Evolutionary conservation across 257 asterid genomes (phyloP), one percentile per base, ranked within the genome.

Genomic region (Eucommia ulmoides): DNA sequence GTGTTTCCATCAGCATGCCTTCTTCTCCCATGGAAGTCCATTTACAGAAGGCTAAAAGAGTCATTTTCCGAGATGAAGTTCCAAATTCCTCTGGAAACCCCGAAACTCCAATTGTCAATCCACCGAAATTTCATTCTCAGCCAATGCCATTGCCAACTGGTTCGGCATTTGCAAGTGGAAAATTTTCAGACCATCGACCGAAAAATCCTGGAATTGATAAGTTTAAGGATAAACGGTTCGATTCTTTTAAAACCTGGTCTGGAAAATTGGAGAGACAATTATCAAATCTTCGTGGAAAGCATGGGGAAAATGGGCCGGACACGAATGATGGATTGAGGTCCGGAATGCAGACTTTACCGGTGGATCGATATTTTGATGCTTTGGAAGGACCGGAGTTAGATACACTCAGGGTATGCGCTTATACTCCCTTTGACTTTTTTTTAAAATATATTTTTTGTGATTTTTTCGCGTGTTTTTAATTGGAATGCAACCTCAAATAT

Each of bases 341-440:
- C 6, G 84, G 81, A 20, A 33, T 58, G 19, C 75, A 71, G 7
- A 41, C n/a, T 56, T 23, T 84, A 19, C 74, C 81, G 0, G 89
- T 64, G 0, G 74, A 75, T 16, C 70, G 97, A 20, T 88, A 81
- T 74, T 88, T 77, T 41, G 95, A 79, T 66, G 97, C 97, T 19
- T 59, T 88, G 59, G 83, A 88, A 45, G 95, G 97, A 0, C 95
- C 97, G 0, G 97, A 88, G 52, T 33, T 88, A 24, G 95, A 84
- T 21, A 81, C 76, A 0, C 65, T 88, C 58, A 67, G 77, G 68
- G 95, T 88, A 75, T 29, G 76, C 33, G 1, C 8, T 8, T 20
- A 22, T n/a, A n/a, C n/a, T n/a, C n/a, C n/a, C n/a, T n/a, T n/a
- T n/a, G n/a, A n/a, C n/a, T n/a, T n/a, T n/a, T n/a, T n/a, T n/a